A percentile compares a stretch with the other conserved stretches of the same genome.
These are phyloP conservation scores for Debaryomyces coudertii DNA, from an alignment of 1,139 yeast genomes.

Conservation along the genomic window DNA sequence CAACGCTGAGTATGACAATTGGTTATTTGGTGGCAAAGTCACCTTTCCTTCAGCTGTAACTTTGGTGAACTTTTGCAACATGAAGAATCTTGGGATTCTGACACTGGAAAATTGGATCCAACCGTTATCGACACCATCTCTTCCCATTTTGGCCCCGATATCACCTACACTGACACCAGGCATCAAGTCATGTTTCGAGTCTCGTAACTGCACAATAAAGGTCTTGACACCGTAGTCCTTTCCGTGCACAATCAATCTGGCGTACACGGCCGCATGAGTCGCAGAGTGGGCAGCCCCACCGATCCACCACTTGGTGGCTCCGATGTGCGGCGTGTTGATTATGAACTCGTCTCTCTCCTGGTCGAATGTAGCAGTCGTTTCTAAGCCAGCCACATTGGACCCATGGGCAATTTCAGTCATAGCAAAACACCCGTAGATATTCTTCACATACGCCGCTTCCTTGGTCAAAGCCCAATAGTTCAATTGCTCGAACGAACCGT, in stretches of 20 bases:
- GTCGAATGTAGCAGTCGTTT: slow-evolving; percentile 88
- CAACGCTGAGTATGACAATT: slow-evolving; percentile 83
- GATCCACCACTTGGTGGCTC: slow-evolving; percentile 98
- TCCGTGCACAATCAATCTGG: slow-evolving; percentile 78
- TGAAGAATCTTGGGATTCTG: slow-evolving; percentile 77
- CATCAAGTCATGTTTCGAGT: slow-evolving; percentile 64
- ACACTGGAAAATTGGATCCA: slow-evolving; percentile 90
- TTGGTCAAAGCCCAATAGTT: slow-evolving; percentile 74
- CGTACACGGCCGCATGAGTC: slow-evolving; percentile 79
- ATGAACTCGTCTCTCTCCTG: slow-evolving; percentile 64
- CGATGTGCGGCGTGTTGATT: slow-evolving; percentile 84
- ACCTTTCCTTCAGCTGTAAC: slow-evolving; percentile 74
- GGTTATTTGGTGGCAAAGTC: slow-evolving; percentile 77
- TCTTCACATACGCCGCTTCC: slow-evolving; percentile 67
- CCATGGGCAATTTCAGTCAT: slow-evolving; percentile 97
- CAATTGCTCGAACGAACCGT: slow-evolving; percentile 56
- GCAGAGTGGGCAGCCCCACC: slow-evolving; percentile 97
- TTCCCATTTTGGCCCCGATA: slow-evolving; percentile 93
- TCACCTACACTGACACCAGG: slow-evolving; percentile 89
- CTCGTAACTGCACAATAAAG: slow-evolving; percentile 87
- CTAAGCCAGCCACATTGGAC: slow-evolving; percentile 88
- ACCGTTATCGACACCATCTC: slow-evolving; percentile 88
- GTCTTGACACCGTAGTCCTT: slow-evolving; percentile 90
- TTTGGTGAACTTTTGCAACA: slow-evolving; percentile 80
- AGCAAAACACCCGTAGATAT: slow-evolving; percentile 86